These are phyloP conservation scores for Aspergillus pseudoterreus DNA, from an alignment of 2,329 filamentous ascomycete genomes.

Conservation along the genomic window DNA sequence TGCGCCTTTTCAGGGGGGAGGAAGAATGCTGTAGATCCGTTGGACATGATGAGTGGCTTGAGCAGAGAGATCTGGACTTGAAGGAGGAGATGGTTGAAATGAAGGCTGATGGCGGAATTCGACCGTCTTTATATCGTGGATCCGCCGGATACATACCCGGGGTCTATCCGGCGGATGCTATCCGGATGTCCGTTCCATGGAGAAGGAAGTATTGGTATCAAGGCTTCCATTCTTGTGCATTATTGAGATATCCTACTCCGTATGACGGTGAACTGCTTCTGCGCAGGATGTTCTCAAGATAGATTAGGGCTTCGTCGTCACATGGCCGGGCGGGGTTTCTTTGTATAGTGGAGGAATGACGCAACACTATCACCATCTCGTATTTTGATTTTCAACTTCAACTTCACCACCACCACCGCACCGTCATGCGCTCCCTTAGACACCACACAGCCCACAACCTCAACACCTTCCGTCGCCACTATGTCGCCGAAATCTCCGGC, in stretches of 20 bases:
- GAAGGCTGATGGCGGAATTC: background rate
- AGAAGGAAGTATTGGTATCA: background rate
- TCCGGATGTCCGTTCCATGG: background rate
- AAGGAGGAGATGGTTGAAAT: background rate
- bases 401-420: background rate
- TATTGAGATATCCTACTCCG: too few relatives aligned
- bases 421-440: slow-evolving; percentile 16
- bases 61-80: background rate
- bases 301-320: background rate
- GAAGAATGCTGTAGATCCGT: slow-evolving; percentile 27
- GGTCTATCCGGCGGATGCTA: background rate
- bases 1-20: slow-evolving; percentile 27
- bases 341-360: background rate
- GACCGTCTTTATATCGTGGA: background rate
- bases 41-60: slow-evolving; percentile 13
- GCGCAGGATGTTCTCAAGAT: too few relatives aligned
- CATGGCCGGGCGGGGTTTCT: background rate
- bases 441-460: slow-evolving; percentile 49
- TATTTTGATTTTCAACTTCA: background rate
- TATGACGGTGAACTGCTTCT: too few relatives aligned
- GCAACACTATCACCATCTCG: background rate
- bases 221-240: background rate
- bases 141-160: slow-evolving; percentile 2
- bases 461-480: slow-evolving; percentile 51
- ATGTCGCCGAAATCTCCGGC: slow-evolving; percentile 77